Evolutionary conservation across 2,329 filamentous ascomycete genomes (phyloP), one percentile per base, ranked within the genome.

Genomic region (Colletotrichum cordylinicola): DNA sequence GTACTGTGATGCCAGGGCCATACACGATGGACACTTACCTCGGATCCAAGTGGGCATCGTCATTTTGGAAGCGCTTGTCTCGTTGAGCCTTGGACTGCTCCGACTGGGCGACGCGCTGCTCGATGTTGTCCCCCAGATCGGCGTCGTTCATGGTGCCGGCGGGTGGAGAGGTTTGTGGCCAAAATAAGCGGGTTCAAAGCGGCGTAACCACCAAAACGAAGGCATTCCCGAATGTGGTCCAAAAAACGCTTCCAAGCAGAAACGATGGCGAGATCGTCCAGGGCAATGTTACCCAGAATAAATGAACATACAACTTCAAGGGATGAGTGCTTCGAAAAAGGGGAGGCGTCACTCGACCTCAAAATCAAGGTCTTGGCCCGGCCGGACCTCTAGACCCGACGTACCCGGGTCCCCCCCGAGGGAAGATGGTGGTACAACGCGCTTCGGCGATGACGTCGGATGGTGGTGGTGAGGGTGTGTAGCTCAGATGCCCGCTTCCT

Each of bases 31-130:
- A 13, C 27, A 74, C 83, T 74, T 78, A 88, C 87, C 85, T 88
- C 24, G 88, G 88, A 48, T 87, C 80, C 18, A 89, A 81, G 79
- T 89, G 86, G 13, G 82, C 81, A 70, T 85, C 81, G 65, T 88
- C 86, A 72, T 84, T 83, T 52, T 82, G 80, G 68, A 85, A 82
- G 8, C 78, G 82, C 74, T 81, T 77, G 37, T 80, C 78, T 6
- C 72, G 69, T 15, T 39, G 74, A 16, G 80, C 72, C 39, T 82
- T 79, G 68, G 24, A 79, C 77, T 43, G 83, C 80, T 15, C 82
- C 77, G 29, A 77, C 72, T 16, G 78, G 60, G 84, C 80, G 8
- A 82, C 78, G 65, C 84, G 81, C 60, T 84, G 79, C 55, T 84
- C 80, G 76, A 87, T 84, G 52, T 82, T 83, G 5, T 86, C 80